A percentile compares a stretch with the other conserved stretches of the same genome.
Evolutionary conservation across 331 rosid species (phyloP).

Genomic region (Arachis monticola): DNA sequence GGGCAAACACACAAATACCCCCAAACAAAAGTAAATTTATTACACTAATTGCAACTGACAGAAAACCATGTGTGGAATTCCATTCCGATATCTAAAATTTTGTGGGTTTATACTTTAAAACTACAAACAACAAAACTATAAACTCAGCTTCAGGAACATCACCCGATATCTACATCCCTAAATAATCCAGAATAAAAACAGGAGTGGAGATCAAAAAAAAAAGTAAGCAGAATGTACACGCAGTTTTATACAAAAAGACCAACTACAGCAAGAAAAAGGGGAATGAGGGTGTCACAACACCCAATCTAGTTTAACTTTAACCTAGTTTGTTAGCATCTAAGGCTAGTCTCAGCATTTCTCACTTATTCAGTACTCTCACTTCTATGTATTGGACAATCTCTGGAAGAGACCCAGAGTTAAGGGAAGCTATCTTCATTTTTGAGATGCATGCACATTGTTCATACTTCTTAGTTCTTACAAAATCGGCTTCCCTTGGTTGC

Average conservation of each 20-base stretch:
- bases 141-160: constrained; percentile 47
- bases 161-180: constrained; percentile 51
- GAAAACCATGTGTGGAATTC: constrained; percentile 42
- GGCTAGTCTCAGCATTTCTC: constrained; percentile 49
- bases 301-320: constrained; percentile 43
- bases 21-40: constrained; percentile 25
- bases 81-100: constrained; percentile 40
- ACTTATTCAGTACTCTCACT: constrained; percentile 44
- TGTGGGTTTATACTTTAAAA: constrained; percentile 39
- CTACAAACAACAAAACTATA: constrained; percentile 46
- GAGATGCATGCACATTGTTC: constrained; percentile 48
- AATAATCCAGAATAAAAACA: constrained; percentile 38
- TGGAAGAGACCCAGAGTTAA: constrained; percentile 43
- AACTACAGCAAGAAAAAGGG: constrained; percentile 37
- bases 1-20: constrained; percentile 34
- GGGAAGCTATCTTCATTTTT: constrained; percentile 48
- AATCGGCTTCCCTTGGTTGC: constrained; percentile 52
- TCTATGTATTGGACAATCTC: constrained; percentile 41
- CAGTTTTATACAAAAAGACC: constrained; percentile 49
- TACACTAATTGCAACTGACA: constrained; percentile 16
- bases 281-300: constrained; percentile 37
- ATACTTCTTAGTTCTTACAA: constrained; percentile 51
- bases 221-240: constrained; percentile 49
- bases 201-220: constrained; percentile 30
- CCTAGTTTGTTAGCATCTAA: constrained; percentile 56